Percentiles rank a stretch among this genome's conserved stretches.
Conservation (phyloP, 2,329 filamentous ascomycete species). For the Dothistroma pini region DNA sequence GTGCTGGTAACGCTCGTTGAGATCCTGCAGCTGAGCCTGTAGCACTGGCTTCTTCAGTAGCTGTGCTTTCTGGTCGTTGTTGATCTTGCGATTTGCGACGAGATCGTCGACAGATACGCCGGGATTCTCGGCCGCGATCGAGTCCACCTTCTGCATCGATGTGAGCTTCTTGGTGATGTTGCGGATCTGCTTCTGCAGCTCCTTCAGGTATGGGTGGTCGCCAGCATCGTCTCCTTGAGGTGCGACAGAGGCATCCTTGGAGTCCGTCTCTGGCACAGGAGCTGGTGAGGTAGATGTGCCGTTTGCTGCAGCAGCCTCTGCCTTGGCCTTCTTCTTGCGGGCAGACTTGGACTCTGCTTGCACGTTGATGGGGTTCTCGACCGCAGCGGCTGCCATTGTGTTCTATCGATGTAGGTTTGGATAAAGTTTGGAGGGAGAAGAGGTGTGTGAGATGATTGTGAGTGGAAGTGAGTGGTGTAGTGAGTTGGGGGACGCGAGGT, state of each 20-base stretch:
- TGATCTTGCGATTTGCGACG: slow-evolving; percentile 68
- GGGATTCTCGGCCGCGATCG: slow-evolving; percentile 65
- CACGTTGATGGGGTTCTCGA: slow-evolving; percentile 48
- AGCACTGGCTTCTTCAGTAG: slow-evolving; percentile 72
- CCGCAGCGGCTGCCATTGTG: slow-evolving; percentile 61
- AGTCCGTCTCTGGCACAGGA: slow-evolving; percentile 20
- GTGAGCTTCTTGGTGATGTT: slow-evolving; percentile 92
- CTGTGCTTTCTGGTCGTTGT: slow-evolving; percentile 73
- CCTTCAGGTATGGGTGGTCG: slow-evolving; percentile 79
- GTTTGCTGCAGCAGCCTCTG: slow-evolving; percentile 33
- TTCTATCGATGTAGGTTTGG: slow-evolving; percentile 2
- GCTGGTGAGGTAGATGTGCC: slow-evolving; percentile 16
- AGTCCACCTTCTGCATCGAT: slow-evolving; percentile 69
- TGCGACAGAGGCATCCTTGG: slow-evolving; percentile 27
- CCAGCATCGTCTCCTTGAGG: slow-evolving; percentile 50
- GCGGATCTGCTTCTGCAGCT: slow-evolving; percentile 90
- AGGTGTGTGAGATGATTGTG: neutral
- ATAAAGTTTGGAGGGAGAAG: neutral
- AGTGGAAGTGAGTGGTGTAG: neutral
- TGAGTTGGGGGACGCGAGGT: neutral
- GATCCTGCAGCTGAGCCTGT: slow-evolving; percentile 62
- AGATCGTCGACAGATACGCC: slow-evolving; percentile 70
- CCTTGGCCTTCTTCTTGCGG: slow-evolving; percentile 47
- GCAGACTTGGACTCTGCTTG: slow-evolving; percentile 48
- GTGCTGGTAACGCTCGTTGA: slow-evolving; percentile 70